phyloP scores from a whole-genome alignment of 805 yeast species.

The Starmerella ratchasimensis region DNA sequence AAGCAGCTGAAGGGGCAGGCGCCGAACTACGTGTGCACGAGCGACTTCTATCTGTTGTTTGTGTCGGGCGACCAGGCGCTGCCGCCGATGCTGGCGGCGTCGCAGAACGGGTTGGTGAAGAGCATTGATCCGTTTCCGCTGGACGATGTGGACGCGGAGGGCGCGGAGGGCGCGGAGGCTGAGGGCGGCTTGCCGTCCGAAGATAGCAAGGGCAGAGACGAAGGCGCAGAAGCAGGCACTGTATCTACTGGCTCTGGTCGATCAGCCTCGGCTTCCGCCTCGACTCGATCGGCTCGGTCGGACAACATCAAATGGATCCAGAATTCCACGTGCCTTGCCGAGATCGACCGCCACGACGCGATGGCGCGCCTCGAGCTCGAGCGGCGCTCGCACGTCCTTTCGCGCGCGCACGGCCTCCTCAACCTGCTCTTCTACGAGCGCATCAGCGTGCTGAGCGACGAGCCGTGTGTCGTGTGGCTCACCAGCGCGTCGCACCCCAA shows the following conservation, averaged over 20 bases:
- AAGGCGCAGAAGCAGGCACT: too few species aligned
- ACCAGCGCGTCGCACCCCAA: slow-evolving; percentile 8
- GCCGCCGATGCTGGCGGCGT: slow-evolving; percentile 36
- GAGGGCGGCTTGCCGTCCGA: too few species aligned
- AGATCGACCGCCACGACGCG: slow-evolving; percentile 38
- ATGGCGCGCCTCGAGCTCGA: slow-evolving; percentile 52
- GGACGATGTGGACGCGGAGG: slow-evolving; percentile 24
- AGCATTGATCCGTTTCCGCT: slow-evolving; percentile 43
- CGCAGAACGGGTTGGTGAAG: slow-evolving; percentile 17
- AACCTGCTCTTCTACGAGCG: slow-evolving; percentile 39
- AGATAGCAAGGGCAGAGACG: too few species aligned
- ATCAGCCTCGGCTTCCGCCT: too few species aligned
- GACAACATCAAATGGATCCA: slow-evolving; percentile 47
- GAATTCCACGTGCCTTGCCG: slow-evolving; percentile 26
- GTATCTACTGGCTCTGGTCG: too few species aligned
- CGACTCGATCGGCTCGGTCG: too few species aligned
- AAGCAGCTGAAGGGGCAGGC: slow-evolving; percentile 7
- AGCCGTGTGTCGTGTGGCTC: slow-evolving; percentile 1
- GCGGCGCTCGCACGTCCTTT: slow-evolving; percentile 42
- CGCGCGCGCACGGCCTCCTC: slow-evolving; percentile 46
- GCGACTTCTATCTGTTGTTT: slow-evolving; percentile 47
- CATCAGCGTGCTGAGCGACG: slow-evolving; percentile 21
- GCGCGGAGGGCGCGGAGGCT: slow-evolving; percentile 30
- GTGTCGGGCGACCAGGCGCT: slow-evolving; percentile 40
- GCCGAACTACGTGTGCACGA: slow-evolving; percentile 46